These are phyloP conservation scores for Periglandula ipomoeae DNA, from an alignment of 2,329 filamentous ascomycete species.

Conservation along the genomic window DNA sequence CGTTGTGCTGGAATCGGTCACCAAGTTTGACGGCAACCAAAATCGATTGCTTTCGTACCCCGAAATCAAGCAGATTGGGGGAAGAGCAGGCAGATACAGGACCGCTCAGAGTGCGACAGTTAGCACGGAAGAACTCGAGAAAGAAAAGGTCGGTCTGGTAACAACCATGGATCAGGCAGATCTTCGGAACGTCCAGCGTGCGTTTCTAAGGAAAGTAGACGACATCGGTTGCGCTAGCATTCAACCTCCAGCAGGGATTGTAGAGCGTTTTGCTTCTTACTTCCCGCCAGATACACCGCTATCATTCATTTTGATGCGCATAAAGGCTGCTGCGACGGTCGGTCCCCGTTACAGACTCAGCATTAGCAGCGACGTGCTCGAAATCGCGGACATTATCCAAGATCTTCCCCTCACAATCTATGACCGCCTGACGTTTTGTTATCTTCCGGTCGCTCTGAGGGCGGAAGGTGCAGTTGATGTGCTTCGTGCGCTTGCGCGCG, in stretches of 20 bases:
- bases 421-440: slow-evolving; percentile 69
- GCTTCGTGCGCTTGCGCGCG: slow-evolving; percentile 55
- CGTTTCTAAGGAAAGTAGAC: slow-evolving; percentile 54
- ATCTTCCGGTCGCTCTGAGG: slow-evolving; percentile 55
- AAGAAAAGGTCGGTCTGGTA: slow-evolving; percentile 58
- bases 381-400: slow-evolving; percentile 68
- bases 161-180: slow-evolving; percentile 70
- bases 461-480: slow-evolving; percentile 38
- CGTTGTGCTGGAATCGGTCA: slow-evolving; percentile 71
- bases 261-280: slow-evolving; percentile 71
- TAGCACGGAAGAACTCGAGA: slow-evolving; percentile 7
- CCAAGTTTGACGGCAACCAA: slow-evolving; percentile 58
- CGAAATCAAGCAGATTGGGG: slow-evolving; percentile 90
- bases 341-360: slow-evolving; percentile 60
- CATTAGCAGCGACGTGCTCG: slow-evolving; percentile 47
- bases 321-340: slow-evolving; percentile 59
- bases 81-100: slow-evolving; percentile 79
- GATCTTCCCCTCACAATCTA: slow-evolving; percentile 56
- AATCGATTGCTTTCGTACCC: slow-evolving; percentile 55
- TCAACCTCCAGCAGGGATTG: slow-evolving; percentile 57
- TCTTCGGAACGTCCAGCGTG: slow-evolving; percentile 48
- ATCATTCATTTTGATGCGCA: slow-evolving; percentile 67
- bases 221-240: slow-evolving; percentile 65
- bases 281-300: slow-evolving; percentile 77
- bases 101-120: slow-evolving; percentile 38